These are phyloP conservation scores for Colletotrichum filicis DNA, from an alignment of 2,329 filamentous ascomycete genomes.

Conservation along the genomic window DNA sequence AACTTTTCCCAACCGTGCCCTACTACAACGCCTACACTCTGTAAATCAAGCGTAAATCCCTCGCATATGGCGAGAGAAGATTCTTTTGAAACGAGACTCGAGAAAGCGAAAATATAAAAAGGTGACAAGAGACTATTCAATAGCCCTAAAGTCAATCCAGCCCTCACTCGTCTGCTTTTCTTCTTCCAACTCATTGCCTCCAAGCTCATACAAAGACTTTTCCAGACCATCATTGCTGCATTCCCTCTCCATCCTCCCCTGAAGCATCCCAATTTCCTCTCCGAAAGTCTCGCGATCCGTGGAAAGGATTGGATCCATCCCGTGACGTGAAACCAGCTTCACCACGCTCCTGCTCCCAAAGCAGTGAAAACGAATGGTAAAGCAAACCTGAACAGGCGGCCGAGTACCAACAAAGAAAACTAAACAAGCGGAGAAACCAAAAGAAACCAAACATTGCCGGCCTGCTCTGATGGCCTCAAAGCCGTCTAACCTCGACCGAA, in stretches of 20 bases:
- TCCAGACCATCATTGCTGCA: background rate
- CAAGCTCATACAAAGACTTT: slow-evolving; percentile 18
- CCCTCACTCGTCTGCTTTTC: background rate
- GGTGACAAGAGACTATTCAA: background rate
- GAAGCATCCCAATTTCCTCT: background rate
- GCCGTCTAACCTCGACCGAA: slow-evolving; percentile 1
- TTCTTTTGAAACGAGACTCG: background rate
- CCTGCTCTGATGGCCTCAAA: slow-evolving; percentile 3
- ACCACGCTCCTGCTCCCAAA: background rate
- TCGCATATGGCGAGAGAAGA: background rate
- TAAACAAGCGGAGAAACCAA: background rate
- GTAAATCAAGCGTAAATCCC: background rate
- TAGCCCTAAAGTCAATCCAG: background rate
- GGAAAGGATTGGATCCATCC: background rate
- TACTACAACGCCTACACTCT: slow-evolving; percentile 15
- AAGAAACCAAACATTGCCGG: slow-evolving; percentile 10
- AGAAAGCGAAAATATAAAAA: background rate
- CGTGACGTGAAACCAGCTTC: background rate
- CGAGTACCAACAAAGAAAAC: slow-evolving; percentile 13
- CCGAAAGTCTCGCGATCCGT: background rate
- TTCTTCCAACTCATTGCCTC: slow-evolving; percentile 7
- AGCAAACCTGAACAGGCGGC: background rate
- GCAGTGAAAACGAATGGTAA: background rate
- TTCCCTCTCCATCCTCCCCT: background rate
- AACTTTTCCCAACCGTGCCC: slow-evolving; percentile 31